These are phyloP conservation scores for Annulohypoxylon moriforme DNA, from an alignment of 495 filamentous ascomycete species.

Conservation along the genomic window DNA sequence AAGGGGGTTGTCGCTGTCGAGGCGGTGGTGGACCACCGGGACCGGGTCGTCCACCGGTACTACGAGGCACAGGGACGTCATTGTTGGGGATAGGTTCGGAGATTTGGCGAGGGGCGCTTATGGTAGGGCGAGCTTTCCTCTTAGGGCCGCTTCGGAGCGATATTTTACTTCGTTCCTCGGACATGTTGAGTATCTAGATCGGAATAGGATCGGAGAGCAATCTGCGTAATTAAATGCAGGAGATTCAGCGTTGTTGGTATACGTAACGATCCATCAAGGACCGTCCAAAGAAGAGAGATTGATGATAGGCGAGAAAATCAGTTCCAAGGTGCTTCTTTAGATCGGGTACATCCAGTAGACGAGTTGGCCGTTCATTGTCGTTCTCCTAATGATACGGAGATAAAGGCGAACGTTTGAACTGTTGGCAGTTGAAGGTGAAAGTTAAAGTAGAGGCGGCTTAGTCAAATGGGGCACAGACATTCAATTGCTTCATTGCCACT, in stretches of 20 bases:
- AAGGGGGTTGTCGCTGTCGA: slow-evolving; percentile 57
- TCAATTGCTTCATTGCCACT: slow-evolving; percentile 36
- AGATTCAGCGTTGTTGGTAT: slow-evolving; percentile 8
- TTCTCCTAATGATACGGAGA: neutral
- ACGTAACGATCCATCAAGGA: slow-evolving; percentile 21
- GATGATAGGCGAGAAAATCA: neutral
- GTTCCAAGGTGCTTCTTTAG: neutral
- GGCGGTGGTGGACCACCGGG: slow-evolving; percentile 46
- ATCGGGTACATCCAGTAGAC: neutral
- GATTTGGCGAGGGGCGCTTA: slow-evolving; percentile 87
- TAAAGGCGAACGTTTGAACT: neutral
- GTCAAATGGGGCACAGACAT: slow-evolving; percentile 22
- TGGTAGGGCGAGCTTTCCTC: slow-evolving; percentile 78
- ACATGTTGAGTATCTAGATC: slow-evolving; percentile 51
- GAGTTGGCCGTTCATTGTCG: neutral
- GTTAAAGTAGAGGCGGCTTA: slow-evolving; percentile 2
- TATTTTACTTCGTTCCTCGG: slow-evolving; percentile 78
- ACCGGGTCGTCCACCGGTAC: slow-evolving; percentile 45
- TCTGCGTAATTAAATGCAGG: neutral
- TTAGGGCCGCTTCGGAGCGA: slow-evolving; percentile 85
- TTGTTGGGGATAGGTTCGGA: slow-evolving; percentile 68
- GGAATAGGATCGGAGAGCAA: neutral
- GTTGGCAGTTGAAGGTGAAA: neutral
- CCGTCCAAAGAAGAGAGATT: neutral
- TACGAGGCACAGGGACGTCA: slow-evolving; percentile 47